Conservation (phyloP, 2,329 filamentous ascomycete species). For the Didymella exigua region DNA sequence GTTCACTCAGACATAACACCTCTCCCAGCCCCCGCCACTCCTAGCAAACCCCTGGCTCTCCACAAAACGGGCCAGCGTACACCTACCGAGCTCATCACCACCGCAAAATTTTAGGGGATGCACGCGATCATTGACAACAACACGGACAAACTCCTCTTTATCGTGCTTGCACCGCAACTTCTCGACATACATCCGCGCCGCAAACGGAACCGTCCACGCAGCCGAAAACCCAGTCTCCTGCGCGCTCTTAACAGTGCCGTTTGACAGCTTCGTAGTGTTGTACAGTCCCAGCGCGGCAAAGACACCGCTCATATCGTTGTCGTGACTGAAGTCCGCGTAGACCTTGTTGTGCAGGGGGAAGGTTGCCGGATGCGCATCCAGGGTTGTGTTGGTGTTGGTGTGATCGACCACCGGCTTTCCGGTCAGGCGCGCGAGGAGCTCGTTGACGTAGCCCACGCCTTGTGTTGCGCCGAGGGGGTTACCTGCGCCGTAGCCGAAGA, state of each 20-base stretch:
- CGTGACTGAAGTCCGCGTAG: conserved; percentile 91
- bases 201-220: conserved; percentile 83
- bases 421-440: conserved; percentile 82
- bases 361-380: conserved; percentile 69
- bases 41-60: conserved; percentile 75
- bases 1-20: neutral
- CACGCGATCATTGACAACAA: conserved; percentile 84
- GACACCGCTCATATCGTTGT: conserved; percentile 82
- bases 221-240: conserved; percentile 71
- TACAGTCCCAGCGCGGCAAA: conserved; percentile 80
- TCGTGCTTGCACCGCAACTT: conserved; percentile 72
- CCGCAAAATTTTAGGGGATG: conserved; percentile 72
- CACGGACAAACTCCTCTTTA: conserved; percentile 72
- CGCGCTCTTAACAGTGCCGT: conserved; percentile 55
- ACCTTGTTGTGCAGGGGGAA: conserved; percentile 73
- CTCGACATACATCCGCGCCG: conserved; percentile 82
- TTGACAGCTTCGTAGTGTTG: conserved; percentile 62
- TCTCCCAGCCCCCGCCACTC: conserved; percentile 59
- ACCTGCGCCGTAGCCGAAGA: conserved; percentile 79
- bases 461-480: conserved; percentile 81
- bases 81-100: conserved; percentile 73
- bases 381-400: conserved; percentile 77
- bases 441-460: conserved; percentile 86
- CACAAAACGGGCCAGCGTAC: conserved; percentile 72
- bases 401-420: conserved; percentile 69